phyloP scores from a whole-genome alignment of 371 early-diverging fungal species.

The Mortierella sp. region DNA sequence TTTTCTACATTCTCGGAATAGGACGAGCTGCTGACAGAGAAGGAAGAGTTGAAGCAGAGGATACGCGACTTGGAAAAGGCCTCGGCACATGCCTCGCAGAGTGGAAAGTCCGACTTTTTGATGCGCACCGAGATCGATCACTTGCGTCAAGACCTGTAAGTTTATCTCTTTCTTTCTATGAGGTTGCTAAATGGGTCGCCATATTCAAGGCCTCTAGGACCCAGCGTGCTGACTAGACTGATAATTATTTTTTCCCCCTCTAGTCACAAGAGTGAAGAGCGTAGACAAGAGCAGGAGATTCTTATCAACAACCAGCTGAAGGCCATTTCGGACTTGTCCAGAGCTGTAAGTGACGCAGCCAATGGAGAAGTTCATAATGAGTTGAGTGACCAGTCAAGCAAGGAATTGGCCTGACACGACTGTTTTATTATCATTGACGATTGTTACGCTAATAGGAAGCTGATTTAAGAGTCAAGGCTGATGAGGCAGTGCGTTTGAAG shows the following conservation, averaged over 20 bases:
- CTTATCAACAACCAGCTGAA: conserved; percentile 69
- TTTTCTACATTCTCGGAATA: no score
- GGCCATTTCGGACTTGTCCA: conserved; percentile 72
- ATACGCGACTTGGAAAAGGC: conserved; percentile 79
- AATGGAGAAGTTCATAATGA: conserved; percentile 45
- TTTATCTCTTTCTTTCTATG: not conserved
- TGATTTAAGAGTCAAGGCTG: conserved; percentile 69
- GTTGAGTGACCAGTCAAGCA: conserved; percentile 35
- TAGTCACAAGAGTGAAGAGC: conserved; percentile 83
- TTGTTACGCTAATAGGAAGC: conserved; percentile 60
- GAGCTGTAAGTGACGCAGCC: conserved; percentile 33
- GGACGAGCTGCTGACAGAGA: conserved; percentile 78
- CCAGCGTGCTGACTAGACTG: not conserved
- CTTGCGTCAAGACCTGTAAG: conserved; percentile 86
- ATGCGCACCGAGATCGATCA: conserved; percentile 90
- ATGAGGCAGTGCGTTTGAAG: conserved; percentile 77
- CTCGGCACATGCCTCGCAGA: conserved; percentile 77
- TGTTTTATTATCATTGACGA: not conserved
- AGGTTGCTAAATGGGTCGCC: not conserved
- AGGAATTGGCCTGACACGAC: conserved; percentile 52
- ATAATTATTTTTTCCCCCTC: not conserved
- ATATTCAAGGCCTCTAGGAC: no score
- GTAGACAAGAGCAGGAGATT: conserved; percentile 80
- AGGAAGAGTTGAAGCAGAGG: conserved; percentile 73
- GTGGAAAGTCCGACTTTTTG: conserved; percentile 87